phyloP scores from a whole-genome alignment of 768 basidiomycete species.

The Russula abietina region DNA sequence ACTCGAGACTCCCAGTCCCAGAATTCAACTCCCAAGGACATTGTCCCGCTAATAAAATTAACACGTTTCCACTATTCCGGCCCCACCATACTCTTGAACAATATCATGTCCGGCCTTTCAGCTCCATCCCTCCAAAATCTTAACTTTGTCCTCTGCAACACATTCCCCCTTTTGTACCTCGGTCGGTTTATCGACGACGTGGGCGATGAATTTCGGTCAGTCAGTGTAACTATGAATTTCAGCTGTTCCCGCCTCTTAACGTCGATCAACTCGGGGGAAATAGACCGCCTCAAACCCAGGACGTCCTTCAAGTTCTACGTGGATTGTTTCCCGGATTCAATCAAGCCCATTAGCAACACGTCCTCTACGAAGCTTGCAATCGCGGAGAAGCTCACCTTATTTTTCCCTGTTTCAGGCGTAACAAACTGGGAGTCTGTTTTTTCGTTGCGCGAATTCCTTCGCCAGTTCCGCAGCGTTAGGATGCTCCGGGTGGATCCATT shows the following conservation, averaged over 20 bases:
- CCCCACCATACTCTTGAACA: not conserved
- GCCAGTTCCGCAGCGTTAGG: not conserved
- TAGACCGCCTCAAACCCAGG: not conserved
- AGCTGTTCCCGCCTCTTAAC: not conserved
- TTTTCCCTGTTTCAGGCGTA: not conserved
- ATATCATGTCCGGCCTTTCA: not conserved
- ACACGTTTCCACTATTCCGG: not conserved
- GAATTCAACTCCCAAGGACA: no score
- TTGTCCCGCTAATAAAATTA: not conserved
- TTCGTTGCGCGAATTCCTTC: not conserved
- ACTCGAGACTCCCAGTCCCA: no score
- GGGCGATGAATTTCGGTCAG: no score
- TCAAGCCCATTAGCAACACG: not conserved
- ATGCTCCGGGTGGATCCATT: not conserved
- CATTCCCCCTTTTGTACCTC: not conserved
- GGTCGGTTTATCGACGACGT: not conserved
- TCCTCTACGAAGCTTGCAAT: not conserved
- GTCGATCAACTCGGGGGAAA: not conserved
- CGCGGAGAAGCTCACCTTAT: not conserved
- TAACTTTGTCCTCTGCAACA: not conserved
- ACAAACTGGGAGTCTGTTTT: not conserved
- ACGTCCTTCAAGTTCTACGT: not conserved
- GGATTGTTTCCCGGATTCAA: not conserved
- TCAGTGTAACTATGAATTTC: no score
- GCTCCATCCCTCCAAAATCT: slow-evolving; percentile 6